Evolutionary conservation across 306 rosid species (phyloP).

Genomic region (Boehmeria nivea): DNA sequence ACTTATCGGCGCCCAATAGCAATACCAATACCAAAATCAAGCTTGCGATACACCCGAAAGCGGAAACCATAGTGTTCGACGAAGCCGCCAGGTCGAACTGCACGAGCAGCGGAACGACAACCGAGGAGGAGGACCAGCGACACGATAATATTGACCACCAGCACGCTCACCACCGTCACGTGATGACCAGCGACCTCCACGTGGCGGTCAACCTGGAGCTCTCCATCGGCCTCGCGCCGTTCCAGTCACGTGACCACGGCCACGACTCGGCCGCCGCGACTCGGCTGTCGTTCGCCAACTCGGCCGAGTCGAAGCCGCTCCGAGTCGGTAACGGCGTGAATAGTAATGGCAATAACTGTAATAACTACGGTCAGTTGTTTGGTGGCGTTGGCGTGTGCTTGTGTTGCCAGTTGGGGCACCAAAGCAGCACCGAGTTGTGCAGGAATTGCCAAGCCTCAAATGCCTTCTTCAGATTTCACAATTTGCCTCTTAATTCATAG

Average conservation of each 20-base stretch:
- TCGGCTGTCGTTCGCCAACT: conserved; percentile 15
- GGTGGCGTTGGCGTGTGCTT: conserved; percentile 22
- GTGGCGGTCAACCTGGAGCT: conserved; percentile 54
- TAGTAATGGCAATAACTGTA: background rate
- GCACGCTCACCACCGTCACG: background rate
- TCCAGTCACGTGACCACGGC: conserved; percentile 22
- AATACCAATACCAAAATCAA: too few species aligned
- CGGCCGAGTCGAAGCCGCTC: conserved; percentile 42
- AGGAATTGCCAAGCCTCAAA: conserved; percentile 31
- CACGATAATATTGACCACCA: background rate
- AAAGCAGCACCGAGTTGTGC: conserved; percentile 24
- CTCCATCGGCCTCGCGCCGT: conserved; percentile 48
- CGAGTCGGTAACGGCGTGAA: background rate
- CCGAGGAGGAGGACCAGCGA: conserved; percentile 41
- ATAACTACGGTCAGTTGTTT: background rate
- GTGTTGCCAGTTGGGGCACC: conserved; percentile 40
- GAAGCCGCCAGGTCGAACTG: conserved; percentile 20
- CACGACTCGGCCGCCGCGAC: too few species aligned
- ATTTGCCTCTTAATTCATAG: conserved; percentile 18
- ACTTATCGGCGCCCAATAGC: too few species aligned
- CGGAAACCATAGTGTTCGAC: background rate
- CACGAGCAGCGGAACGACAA: conserved; percentile 48
- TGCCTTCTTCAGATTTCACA: conserved; percentile 26
- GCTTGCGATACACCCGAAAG: conserved; percentile 11
- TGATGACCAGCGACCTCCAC: conserved; percentile 21